phyloP scores from a whole-genome alignment of 768 basidiomycete species.

The Auriscalpium vulgare region DNA sequence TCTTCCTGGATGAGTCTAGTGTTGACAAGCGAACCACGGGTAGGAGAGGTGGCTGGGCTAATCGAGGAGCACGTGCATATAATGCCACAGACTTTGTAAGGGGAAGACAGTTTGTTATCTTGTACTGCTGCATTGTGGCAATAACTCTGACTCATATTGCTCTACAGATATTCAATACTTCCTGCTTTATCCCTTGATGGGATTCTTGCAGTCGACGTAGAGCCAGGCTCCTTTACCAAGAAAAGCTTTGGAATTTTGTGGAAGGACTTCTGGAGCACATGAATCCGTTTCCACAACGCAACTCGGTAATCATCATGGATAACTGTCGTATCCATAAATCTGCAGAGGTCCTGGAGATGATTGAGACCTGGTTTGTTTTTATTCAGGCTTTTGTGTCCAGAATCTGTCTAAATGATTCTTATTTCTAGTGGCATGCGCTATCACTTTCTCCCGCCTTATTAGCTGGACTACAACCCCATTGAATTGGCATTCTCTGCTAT shows the following conservation, averaged over 20 bases:
- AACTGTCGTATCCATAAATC: not conserved
- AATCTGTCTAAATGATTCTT: slow-evolving; percentile 10
- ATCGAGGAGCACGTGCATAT: no score
- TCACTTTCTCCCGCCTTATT: slow-evolving; percentile 27
- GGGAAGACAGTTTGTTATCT: no score
- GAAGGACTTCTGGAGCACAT: not conserved
- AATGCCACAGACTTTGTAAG: no score
- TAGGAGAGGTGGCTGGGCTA: no score
- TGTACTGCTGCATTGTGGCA: no score
- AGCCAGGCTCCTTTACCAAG: not conserved
- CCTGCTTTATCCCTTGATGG: no score
- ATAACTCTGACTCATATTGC: no score
- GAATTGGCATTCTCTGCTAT: slow-evolving; percentile 24
- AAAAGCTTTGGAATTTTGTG: not conserved
- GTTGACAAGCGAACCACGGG: no score
- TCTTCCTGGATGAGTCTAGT: no score
- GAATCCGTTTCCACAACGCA: not conserved
- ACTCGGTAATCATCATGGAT: not conserved
- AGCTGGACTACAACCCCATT: slow-evolving; percentile 30
- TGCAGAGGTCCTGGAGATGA: not conserved
- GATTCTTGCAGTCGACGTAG: no score
- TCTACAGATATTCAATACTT: no score
- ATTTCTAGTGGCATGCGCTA: slow-evolving; percentile 5
- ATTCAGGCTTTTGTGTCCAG: not conserved
- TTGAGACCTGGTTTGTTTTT: not conserved